Evolutionary conservation across 164 flowering plant genomes (phyloP), one percentile per base, ranked within the genome.

Genomic region (Brasenia schreberi): DNA sequence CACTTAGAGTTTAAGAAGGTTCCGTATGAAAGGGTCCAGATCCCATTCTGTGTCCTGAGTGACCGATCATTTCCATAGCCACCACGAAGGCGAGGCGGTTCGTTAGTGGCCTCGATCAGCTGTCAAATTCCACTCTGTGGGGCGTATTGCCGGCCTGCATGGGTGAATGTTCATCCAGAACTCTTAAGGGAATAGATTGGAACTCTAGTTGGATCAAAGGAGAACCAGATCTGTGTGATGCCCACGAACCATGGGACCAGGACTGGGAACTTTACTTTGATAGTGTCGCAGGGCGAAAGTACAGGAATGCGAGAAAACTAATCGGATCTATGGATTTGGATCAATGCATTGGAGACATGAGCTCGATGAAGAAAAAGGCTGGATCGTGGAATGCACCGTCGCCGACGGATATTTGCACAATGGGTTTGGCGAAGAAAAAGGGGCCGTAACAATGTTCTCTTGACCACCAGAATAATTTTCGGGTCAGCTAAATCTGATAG

Each of bases 141-240:
- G 18, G 88, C 88, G n/a, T 91, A 94, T 63, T 94, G 97, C 81
- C 67, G 97, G 85, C 96, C 97, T 4, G 96, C 63, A 63, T 10
- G 7, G 93, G 87, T 0, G 63, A 68, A 4, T 89, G 97, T 68
- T 91, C 85, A 60, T 87, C 61, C 10, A 71, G 68, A 4, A 81
- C 85, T 5, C 79, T 89, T 88, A 42, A 14, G 43, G 45, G 56
- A 67, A 78, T 91, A 4, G 14, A 71, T 0, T 72, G 64, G 62
- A 77, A 81, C 12, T 88, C 96, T 95, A 86, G 97, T 71, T 91
- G 97, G 99, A 85, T 94, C 0, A 70, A 85, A 1, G 85, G 90
- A 33, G 39, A 33, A 3, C 39, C 39, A 3, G 39, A 33, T 4
- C 39, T 33, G 39, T 33, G 39, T 33, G 92, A 95, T 65, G 99